Conservation (phyloP, 2,329 filamentous ascomycete species). For the Fusarium sp. region DNA sequence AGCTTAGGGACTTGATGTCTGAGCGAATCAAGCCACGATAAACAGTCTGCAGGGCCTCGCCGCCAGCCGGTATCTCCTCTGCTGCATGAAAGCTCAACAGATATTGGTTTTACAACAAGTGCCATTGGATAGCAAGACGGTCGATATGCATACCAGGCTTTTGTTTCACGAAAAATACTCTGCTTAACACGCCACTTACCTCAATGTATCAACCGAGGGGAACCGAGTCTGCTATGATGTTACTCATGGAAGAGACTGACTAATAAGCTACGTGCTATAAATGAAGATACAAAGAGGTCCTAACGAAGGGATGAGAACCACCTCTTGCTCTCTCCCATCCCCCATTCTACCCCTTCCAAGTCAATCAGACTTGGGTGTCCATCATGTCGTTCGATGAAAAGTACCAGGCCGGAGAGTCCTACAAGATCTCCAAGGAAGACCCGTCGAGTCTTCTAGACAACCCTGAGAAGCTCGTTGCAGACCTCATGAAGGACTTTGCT, state of each 20-base stretch:
- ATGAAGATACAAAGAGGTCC: neutral
- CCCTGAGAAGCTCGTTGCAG: slow-evolving; percentile 51
- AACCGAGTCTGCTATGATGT: slow-evolving; percentile 3
- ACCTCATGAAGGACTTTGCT: slow-evolving; percentile 51
- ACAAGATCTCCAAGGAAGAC: slow-evolving; percentile 43
- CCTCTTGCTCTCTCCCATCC: neutral
- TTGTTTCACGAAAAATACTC: neutral
- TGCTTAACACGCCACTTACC: slow-evolving; percentile 20
- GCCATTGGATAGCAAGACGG: slow-evolving; percentile 1
- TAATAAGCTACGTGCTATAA: slow-evolving; percentile 23
- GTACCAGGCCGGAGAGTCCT: slow-evolving; percentile 55
- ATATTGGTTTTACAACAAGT: neutral
- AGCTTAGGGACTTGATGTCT: neutral
- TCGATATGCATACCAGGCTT: neutral
- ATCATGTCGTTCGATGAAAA: slow-evolving; percentile 53
- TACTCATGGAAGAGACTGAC: neutral
- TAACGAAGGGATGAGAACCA: neutral
- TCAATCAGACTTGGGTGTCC: neutral
- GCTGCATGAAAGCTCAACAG: neutral
- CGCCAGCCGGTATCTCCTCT: neutral
- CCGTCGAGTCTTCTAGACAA: slow-evolving; percentile 50
- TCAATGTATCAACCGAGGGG: slow-evolving; percentile 9
- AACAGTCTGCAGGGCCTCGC: neutral
- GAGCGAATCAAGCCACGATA: slow-evolving; percentile 12
- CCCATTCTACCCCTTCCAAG: neutral